Conservation (phyloP, 768 basidiomycete species). For the Dendrothele bispora region DNA sequence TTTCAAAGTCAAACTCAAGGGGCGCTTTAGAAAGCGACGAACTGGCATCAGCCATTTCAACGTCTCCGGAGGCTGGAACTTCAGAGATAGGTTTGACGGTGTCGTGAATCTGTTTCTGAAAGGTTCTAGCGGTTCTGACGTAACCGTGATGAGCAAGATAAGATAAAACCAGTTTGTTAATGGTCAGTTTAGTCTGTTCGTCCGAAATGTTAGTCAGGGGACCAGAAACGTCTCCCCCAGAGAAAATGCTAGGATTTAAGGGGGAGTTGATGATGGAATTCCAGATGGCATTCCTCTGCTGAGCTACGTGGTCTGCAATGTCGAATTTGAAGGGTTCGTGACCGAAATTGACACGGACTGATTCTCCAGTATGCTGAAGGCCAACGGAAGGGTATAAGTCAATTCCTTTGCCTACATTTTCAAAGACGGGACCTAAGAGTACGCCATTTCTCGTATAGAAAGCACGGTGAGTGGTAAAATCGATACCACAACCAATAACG, state of each 20-base stretch:
- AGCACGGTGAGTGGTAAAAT: constrained; percentile 75
- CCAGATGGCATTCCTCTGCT: constrained; percentile 68
- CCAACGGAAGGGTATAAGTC: constrained; percentile 88
- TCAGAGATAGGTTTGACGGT: constrained; percentile 11
- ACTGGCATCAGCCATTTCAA: constrained; percentile 46
- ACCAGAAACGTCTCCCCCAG: constrained; percentile 21
- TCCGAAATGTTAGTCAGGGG: constrained; percentile 32
- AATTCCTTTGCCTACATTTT: constrained; percentile 63
- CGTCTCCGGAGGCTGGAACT: constrained; percentile 34
- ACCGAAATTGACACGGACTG: constrained; percentile 86
- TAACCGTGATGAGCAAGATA: constrained; percentile 89
- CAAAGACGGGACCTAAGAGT: constrained; percentile 69
- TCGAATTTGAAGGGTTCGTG: constrained; percentile 85
- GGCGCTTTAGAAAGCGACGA: constrained; percentile 6
- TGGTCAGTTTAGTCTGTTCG: constrained; percentile 53
- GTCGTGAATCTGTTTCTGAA: constrained; percentile 47
- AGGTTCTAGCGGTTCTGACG: constrained; percentile 64
- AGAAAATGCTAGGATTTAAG: constrained; percentile 40
- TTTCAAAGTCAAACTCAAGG: constrained; percentile 28
- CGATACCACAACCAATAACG: constrained; percentile 88
- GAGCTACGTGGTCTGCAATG: constrained; percentile 83
- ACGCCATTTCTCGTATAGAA: constrained; percentile 92
- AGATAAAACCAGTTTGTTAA: constrained; percentile 73
- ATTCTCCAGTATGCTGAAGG: constrained; percentile 76
- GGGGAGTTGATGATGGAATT: constrained; percentile 59